phyloP scores from a whole-genome alignment of 768 basidiomycete genomes.

The Gelatoporia subvermispora region DNA sequence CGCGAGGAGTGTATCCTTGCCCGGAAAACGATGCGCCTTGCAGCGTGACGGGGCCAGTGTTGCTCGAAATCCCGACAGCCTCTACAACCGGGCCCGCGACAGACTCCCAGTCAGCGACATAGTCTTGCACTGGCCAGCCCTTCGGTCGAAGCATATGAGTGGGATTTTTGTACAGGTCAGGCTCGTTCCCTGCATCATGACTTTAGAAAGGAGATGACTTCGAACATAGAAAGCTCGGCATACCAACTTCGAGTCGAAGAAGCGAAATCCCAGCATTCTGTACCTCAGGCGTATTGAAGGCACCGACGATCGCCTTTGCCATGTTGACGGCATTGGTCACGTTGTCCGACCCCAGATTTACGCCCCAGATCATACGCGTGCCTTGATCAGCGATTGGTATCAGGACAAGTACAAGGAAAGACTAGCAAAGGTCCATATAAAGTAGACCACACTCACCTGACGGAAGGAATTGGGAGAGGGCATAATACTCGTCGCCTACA shows the following conservation, averaged over 20 bases:
- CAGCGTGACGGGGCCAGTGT: constrained; percentile 15
- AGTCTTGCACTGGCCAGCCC: constrained; percentile 23
- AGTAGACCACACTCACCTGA: constrained; percentile 25
- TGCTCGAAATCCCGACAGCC: constrained; percentile 13
- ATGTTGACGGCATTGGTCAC: constrained; percentile 18
- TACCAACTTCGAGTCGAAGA: too few species aligned
- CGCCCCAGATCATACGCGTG: constrained; percentile 58
- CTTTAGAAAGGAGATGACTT: too few species aligned
- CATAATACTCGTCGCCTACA: constrained; percentile 52
- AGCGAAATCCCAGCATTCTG: too few species aligned
- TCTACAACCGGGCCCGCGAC: constrained; percentile 18
- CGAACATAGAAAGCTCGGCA: neutral
- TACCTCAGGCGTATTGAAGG: too few species aligned
- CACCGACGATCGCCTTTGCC: constrained; percentile 8
- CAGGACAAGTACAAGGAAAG: too few species aligned
- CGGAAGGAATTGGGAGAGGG: constrained; percentile 44
- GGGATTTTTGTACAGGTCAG: constrained; percentile 25
- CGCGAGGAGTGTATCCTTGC: constrained; percentile 53
- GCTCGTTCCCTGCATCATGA: constrained; percentile 25
- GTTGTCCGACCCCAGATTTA: constrained; percentile 45
- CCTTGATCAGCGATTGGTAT: too few species aligned
- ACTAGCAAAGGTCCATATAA: too few species aligned
- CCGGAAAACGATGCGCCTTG: constrained; percentile 23
- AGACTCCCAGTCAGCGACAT: constrained; percentile 25
- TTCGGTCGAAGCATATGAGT: constrained; percentile 21